These are phyloP conservation scores for Mimosa pudica DNA, from an alignment of 306 rosid species.

Conservation along the genomic window DNA sequence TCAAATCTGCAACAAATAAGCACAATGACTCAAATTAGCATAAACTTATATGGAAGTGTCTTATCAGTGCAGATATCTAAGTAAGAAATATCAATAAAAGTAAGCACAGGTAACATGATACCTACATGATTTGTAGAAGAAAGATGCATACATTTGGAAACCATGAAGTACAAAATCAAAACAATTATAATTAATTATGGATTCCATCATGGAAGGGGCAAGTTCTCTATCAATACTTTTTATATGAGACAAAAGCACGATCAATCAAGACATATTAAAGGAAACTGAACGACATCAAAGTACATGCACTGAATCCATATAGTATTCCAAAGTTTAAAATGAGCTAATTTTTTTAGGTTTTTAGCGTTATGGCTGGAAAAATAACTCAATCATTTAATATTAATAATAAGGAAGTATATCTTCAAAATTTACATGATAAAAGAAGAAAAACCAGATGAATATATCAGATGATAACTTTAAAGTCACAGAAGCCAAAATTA, in stretches of 20 bases:
- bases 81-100: background rate
- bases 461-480: background rate
- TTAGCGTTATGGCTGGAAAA: background rate
- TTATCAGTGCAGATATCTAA: background rate
- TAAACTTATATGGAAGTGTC: background rate
- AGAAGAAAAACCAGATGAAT: background rate
- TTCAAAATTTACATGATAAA: background rate
- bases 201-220: background rate
- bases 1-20: constrained; percentile 44
- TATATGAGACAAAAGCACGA: background rate
- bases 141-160: background rate
- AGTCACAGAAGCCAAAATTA: background rate
- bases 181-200: background rate
- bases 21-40: constrained; percentile 6
- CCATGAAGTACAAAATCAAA: background rate
- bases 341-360: background rate
- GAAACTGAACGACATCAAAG: constrained; percentile 15
- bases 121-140: background rate
- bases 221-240: background rate
- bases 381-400: background rate
- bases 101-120: background rate
- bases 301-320: background rate
- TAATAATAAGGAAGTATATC: constrained; percentile 1
- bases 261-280: constrained; percentile 6
- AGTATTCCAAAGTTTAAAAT: background rate